These are phyloP conservation scores for Ceratobasidium papillatum DNA, from an alignment of 1,284 basidiomycete species.

Conservation along the genomic window DNA sequence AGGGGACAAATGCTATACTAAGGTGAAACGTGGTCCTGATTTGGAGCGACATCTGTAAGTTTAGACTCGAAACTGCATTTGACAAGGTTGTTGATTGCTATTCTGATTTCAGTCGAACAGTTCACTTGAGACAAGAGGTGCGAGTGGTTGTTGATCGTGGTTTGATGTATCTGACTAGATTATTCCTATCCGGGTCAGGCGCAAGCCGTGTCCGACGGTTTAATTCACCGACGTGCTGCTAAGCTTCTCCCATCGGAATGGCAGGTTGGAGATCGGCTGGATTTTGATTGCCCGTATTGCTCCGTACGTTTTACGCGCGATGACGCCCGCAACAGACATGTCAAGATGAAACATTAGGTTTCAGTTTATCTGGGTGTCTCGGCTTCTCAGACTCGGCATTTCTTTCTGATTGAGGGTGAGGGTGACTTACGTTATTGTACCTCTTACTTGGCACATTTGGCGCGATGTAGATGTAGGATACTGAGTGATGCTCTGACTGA, in stretches of 20 bases:
- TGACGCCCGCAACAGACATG: background rate
- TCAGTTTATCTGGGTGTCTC: no score
- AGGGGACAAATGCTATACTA: no score
- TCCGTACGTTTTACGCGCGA: background rate
- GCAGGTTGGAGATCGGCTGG: background rate
- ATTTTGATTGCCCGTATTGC: constrained; percentile 2
- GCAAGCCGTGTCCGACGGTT: background rate
- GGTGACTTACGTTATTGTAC: no score
- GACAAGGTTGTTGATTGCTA: no score
- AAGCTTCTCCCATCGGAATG: background rate
- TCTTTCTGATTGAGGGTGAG: no score
- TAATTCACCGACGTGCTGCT: background rate
- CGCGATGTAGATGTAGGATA: no score
- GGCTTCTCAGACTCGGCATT: no score
- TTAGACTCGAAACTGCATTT: background rate
- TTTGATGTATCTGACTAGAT: background rate
- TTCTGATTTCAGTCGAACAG: background rate
- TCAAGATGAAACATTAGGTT: background rate
- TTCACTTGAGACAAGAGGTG: background rate
- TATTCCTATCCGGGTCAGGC: background rate
- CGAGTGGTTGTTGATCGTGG: no score
- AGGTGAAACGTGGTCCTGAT: no score
- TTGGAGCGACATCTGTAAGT: constrained; percentile 7
- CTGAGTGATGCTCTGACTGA: no score
- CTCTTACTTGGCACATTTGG: no score